phyloP scores from a whole-genome alignment of 148 eudicot species.

The Chenopodium berlandieri region DNA sequence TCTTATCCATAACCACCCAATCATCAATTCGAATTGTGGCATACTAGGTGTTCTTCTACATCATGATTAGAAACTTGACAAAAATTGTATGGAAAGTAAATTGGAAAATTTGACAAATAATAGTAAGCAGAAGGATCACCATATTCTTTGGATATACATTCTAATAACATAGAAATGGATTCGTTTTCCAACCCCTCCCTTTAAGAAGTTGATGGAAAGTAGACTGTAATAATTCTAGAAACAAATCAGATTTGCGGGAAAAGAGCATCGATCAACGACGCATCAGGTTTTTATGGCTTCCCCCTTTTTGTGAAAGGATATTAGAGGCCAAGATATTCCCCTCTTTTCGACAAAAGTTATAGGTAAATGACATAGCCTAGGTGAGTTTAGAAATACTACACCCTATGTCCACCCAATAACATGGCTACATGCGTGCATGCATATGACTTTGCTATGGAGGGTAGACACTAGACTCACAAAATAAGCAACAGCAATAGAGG shows the following conservation, averaged over 20 bases:
- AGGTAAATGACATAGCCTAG: background rate
- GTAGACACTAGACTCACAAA: background rate
- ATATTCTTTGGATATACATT: background rate
- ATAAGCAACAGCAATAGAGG: background rate
- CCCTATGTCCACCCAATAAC: background rate
- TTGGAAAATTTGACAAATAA: background rate
- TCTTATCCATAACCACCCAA: background rate
- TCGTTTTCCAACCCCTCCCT: background rate
- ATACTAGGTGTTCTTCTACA: background rate
- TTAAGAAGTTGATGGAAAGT: background rate
- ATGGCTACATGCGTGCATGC: background rate
- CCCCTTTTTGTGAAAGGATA: background rate
- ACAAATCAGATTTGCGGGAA: background rate
- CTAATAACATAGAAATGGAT: background rate
- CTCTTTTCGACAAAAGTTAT: background rate
- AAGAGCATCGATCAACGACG: background rate
- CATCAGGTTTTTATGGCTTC: background rate
- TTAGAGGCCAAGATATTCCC: background rate
- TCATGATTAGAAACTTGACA: background rate
- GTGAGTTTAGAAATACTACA: background rate
- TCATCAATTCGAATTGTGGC: background rate
- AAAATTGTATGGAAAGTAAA: background rate
- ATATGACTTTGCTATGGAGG: background rate
- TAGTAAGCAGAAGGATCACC: background rate
- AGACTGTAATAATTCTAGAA: background rate